Evolutionary conservation across 2,329 filamentous ascomycete species (phyloP), one percentile per base, ranked within the genome.

Genomic region (Xylariaceae sp.): DNA sequence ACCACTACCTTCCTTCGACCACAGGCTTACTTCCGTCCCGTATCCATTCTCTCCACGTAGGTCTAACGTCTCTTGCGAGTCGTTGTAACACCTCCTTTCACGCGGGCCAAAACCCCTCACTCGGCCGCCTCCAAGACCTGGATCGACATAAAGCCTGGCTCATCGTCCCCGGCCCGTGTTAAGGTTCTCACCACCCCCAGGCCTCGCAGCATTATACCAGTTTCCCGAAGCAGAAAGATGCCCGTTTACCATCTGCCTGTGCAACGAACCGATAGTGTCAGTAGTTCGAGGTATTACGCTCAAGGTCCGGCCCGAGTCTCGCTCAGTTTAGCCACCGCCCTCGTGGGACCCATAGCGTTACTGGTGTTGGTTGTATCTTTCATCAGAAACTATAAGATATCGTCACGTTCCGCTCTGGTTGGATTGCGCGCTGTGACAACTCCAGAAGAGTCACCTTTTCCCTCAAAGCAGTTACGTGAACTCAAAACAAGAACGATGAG

Each of bases 211-310:
- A 60, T 56, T 53, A 51, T 57, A 59, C 57, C 58, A 65, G 61
- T 65, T 68, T 60, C 66, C 66, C 49, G 62, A 67, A 67, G 62
- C 60, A 70, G 68, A 68, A 73, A 68, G 56, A 75, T 74, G 73
- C 72, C 73, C 61, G 67, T 65, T 64, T 62, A 72, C 62, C 67
- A 69, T 64, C 63, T 65, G 58, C 64, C 66, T 57, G 54, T 55
- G 49, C 62, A 63, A 57, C 58, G 55, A 57, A 52, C 61, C 55
- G 62, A 62, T 64, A 64, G 64, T 61, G 64, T 67, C 63, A 60
- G 66, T 58, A 65, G 62, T 51, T 62, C 63, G 59, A 61, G 65
- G 57, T 58, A 61, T 55, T 60, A 66, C 56, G 58, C 60, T 62
- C 64, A 61, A 52, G 62, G 62, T 61, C 64, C 64, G 47, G 56